Conservation (phyloP, 495 filamentous ascomycete genomes). For the Xylaria cubensis region DNA sequence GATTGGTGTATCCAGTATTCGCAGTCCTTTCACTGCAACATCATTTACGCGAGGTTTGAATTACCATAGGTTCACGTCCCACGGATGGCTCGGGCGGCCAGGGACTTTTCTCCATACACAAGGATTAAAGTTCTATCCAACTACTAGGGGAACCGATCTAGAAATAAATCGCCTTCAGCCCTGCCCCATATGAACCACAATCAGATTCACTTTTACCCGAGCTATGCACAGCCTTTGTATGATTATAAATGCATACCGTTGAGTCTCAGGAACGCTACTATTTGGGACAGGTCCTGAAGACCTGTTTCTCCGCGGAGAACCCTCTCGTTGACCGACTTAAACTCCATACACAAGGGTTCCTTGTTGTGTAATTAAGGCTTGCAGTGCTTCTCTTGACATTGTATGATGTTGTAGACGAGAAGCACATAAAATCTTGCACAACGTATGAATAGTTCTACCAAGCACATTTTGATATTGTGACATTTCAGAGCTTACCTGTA, state of each 20-base stretch:
- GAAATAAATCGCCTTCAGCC: not conserved
- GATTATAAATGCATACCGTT: not conserved
- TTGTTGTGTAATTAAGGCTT: too few species aligned
- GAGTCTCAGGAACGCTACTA: too few species aligned
- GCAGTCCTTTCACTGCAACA: not conserved
- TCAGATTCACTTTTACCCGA: not conserved
- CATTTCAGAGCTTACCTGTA: too few species aligned
- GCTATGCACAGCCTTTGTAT: not conserved
- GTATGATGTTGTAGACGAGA: too few species aligned
- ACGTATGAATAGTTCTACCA: too few species aligned
- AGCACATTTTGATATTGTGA: too few species aligned
- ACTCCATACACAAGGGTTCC: too few species aligned
- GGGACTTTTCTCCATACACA: not conserved
- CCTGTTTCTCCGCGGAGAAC: not conserved
- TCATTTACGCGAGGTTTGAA: not conserved
- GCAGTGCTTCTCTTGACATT: too few species aligned
- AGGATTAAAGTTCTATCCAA: not conserved
- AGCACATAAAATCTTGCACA: too few species aligned
- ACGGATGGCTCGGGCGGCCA: not conserved
- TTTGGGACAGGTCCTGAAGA: too few species aligned
- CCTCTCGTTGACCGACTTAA: too few species aligned
- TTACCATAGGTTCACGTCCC: not conserved
- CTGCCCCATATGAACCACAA: not conserved
- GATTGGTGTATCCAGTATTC: not conserved
- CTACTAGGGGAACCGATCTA: not conserved